These are phyloP conservation scores for Neoboletus subvelutipes DNA, from an alignment of 768 basidiomycete genomes.

Conservation along the genomic window DNA sequence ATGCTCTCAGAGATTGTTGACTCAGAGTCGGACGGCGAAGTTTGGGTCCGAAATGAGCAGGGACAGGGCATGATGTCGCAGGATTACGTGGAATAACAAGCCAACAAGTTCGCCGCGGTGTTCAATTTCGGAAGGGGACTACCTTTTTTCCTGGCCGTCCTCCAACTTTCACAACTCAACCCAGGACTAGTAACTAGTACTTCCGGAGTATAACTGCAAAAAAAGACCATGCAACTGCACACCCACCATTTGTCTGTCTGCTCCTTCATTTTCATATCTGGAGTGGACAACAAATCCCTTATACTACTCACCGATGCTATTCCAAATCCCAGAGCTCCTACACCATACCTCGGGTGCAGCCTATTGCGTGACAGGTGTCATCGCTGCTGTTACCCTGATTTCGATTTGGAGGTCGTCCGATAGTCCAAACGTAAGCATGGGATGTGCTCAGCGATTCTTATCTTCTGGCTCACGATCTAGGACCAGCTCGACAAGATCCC, in stretches of 20 bases:
- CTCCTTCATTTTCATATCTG: neutral
- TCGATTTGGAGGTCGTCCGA: neutral
- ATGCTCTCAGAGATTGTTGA: too few relatives aligned
- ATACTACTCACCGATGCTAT: neutral
- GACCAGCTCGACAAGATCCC: slow-evolving; percentile 33
- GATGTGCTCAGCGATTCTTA: too few relatives aligned
- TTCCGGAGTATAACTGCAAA: neutral
- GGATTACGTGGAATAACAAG: too few relatives aligned
- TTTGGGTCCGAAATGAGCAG: too few relatives aligned
- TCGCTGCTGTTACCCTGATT: neutral
- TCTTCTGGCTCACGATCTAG: neutral
- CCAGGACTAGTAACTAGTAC: too few relatives aligned
- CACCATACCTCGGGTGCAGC: neutral
- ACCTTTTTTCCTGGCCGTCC: too few relatives aligned
- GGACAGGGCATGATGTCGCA: too few relatives aligned
- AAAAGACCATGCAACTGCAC: neutral
- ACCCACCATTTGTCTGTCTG: neutral
- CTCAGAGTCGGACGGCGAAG: too few relatives aligned
- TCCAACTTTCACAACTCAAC: too few relatives aligned
- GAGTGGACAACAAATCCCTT: neutral
- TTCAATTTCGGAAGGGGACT: too few relatives aligned
- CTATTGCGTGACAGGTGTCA: neutral
- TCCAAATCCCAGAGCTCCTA: neutral
- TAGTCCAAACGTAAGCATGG: slow-evolving; percentile 1
- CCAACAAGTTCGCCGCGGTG: too few relatives aligned